Base-by-base conservation (phyloP, 2,329 filamentous ascomycete genomes). In the Talaromyces sp. region DNA sequence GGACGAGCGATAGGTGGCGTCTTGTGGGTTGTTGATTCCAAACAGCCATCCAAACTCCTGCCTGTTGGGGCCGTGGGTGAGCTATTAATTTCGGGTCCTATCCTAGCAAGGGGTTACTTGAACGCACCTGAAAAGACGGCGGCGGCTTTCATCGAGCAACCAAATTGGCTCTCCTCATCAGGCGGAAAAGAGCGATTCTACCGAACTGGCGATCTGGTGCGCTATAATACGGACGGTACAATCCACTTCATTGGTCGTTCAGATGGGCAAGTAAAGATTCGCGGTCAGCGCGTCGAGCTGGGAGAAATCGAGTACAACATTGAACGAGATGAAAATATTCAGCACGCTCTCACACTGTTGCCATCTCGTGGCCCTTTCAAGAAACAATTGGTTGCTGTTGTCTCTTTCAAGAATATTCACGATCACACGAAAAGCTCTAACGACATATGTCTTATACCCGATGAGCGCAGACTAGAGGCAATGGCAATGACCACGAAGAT, bases 101-200 rank as follows among this genome's bases (percentile, higher is more conserved):
- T 73, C n/a, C 62, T 77, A 40, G 79, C 75, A 2, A 72, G 74
- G 42, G 81, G 80, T 0, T 83, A 83, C 60, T 63, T 82, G 14
- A 74, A 76, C 21, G 73, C 78, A 35, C 70, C 70, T 0, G 72
- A 70, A 8, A 76, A 75, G 63, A 79, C 77, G 0, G 70, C 70
- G 0, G 62, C 66, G 1, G 67, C 70, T 8, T 79, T 78, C 58
- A 74, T 78, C 23, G 65, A 75, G 8, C 42, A 46, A 18, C 42
- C 42, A 18, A 23, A n/a, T 23, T 39, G 8, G 9, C 8, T 39
- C 35, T 39, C 35, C 7, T 39, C 35, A 12, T 39, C 35, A 39
- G 7, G 9, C 35, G 35, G 7, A 39, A 39, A 3, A 9, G 35
- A 39, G 12, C 72, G 76, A 18, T 64, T 78, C 11, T 79, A 79